Evolutionary conservation across 331 rosid species (phyloP).

Genomic region (Arachis monticola): DNA sequence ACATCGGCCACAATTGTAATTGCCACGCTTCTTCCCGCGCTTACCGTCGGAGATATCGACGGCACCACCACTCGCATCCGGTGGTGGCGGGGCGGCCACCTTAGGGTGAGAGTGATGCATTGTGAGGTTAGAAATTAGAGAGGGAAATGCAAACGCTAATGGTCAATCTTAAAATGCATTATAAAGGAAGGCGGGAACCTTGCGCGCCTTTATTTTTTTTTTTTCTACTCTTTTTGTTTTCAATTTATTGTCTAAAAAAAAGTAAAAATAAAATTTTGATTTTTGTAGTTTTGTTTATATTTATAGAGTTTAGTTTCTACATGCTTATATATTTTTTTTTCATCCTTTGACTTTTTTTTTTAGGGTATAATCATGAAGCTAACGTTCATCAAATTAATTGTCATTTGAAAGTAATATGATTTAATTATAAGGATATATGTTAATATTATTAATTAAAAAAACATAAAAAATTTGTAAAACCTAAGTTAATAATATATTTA

Average conservation of each 20-base stretch:
- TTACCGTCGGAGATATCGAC: constrained; percentile 43
- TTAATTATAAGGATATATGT: no score
- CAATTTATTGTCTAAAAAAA: neutral
- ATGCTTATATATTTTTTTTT: no score
- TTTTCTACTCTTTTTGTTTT: constrained; percentile 5
- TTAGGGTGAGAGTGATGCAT: constrained; percentile 62
- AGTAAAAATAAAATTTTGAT: neutral
- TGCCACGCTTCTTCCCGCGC: constrained; percentile 74
- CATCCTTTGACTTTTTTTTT: no score
- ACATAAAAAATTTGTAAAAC: no score
- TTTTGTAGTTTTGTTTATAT: neutral
- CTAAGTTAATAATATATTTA: no score
- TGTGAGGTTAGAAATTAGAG: neutral
- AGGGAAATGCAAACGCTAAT: neutral
- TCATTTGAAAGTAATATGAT: no score
- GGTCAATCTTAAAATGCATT: neutral
- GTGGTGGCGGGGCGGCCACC: constrained; percentile 31
- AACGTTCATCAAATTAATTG: no score
- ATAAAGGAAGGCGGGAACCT: constrained; percentile 40
- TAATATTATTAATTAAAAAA: no score
- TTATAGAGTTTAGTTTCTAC: no score
- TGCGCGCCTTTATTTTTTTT: constrained; percentile 39
- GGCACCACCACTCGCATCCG: constrained; percentile 34
- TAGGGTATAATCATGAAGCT: no score
- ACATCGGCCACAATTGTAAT: constrained; percentile 88